Evolutionary conservation across 768 basidiomycete genomes (phyloP), one percentile per base, ranked within the genome.

Genomic region (Suillus tomentosus): DNA sequence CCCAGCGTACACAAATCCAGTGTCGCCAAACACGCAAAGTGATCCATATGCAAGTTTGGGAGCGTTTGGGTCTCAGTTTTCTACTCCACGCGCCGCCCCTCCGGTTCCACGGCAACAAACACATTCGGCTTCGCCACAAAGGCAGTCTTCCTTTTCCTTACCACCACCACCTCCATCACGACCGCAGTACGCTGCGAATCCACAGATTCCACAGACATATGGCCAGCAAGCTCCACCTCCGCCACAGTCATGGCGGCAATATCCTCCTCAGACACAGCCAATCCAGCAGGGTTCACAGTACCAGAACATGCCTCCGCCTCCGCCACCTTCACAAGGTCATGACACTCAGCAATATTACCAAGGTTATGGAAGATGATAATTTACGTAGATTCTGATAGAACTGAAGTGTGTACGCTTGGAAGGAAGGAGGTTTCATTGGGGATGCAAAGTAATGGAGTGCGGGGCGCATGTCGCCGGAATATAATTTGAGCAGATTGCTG

Each of bases 31-130:
- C 9, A 69, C 71, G 58, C 66, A 73, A 10, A 50, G 61, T 42
- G 75, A 80, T 66, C 80, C 80, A 17, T 81, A 82, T 62, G 76
- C 76, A 10, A 65, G 19, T 48, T 69, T 79, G 13, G 71, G 73
- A 19, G 37, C 75, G 24, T 71, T 79, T 37, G 69, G 73, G 22
- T 60, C 71, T 24, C 68, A 61, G 3, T 65, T 62, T 6, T 22
- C 65, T 2, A 0, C 63, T 11, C n/a, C 54, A 7, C 61, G 56
- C 19, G 48, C 57, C 3, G 66, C 60, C 60, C 37, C 65, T 24
- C 56, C 69, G 37, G 58, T 73, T 22, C 69, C 66, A 19, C 71
- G 70, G 6, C 69, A 61, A 13, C 74, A 67, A 39, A 65, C 67
- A 43, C 68, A 70, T 24, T 66, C 68, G 13, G 58, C 54, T 10